A percentile compares a stretch with the other conserved stretches of the same genome.
Evolutionary conservation across 2,329 filamentous ascomycete genomes (phyloP).

Genomic region (Ophiostoma tasmaniense): DNA sequence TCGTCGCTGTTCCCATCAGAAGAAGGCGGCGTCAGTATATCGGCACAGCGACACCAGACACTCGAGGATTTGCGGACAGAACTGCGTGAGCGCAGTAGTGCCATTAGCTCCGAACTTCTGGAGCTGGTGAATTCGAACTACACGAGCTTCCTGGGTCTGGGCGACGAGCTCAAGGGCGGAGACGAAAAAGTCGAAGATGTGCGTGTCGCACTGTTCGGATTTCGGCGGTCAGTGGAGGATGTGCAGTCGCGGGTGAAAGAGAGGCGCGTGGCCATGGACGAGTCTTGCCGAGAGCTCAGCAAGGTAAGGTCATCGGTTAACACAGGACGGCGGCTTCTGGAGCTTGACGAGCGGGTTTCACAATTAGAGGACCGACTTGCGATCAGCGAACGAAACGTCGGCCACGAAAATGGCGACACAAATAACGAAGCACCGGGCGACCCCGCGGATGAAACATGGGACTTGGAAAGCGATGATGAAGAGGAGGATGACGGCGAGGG

Average conservation of each 20-base stretch:
- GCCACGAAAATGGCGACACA: not conserved
- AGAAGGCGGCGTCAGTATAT: constrained; percentile 27
- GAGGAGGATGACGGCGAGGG: constrained; percentile 29
- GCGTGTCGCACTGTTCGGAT: constrained; percentile 75
- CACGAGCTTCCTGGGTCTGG: constrained; percentile 77
- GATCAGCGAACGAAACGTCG: constrained; percentile 31
- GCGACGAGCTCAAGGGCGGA: constrained; percentile 72
- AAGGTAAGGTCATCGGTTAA: constrained; percentile 56
- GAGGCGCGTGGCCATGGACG: constrained; percentile 54
- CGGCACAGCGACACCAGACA: constrained; percentile 82
- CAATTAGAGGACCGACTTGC: constrained; percentile 57
- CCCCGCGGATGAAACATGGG: constrained; percentile 24
- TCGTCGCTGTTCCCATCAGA: constrained; percentile 33
- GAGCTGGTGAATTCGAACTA: constrained; percentile 96
- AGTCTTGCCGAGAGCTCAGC: constrained; percentile 57
- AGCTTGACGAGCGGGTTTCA: constrained; percentile 54
- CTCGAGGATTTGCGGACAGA: constrained; percentile 88
- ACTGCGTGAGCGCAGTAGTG: constrained; percentile 68
- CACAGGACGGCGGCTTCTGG: constrained; percentile 52
- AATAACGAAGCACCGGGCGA: not conserved
- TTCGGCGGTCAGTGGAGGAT: constrained; percentile 70
- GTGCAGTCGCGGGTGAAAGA: constrained; percentile 58
- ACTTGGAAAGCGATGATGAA: constrained; percentile 27
- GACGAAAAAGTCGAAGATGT: constrained; percentile 90
- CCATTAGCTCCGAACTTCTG: constrained; percentile 76